These are phyloP conservation scores for Fomitiporia mediterranea DNA, from an alignment of 1,284 basidiomycete genomes.

Conservation along the genomic window DNA sequence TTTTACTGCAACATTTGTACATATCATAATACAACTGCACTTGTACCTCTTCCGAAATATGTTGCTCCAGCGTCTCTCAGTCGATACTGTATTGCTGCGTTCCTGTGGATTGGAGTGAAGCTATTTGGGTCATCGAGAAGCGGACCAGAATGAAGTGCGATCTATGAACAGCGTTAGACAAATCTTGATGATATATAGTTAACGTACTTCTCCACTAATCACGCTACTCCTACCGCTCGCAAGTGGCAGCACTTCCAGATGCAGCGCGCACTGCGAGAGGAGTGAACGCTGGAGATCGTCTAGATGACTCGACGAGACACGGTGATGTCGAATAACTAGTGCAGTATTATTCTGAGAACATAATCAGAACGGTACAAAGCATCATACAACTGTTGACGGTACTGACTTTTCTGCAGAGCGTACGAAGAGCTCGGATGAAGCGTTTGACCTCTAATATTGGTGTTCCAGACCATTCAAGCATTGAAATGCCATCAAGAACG, in stretches of 20 bases:
- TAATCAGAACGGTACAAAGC: background rate
- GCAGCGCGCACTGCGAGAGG: slow-evolving; percentile 55
- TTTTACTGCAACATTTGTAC: background rate
- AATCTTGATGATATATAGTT: slow-evolving; percentile 3
- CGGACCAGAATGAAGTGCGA: slow-evolving; percentile 57
- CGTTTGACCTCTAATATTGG: slow-evolving; percentile 43
- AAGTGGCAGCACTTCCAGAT: slow-evolving; percentile 63
- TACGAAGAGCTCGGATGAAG: slow-evolving; percentile 53
- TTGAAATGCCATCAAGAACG: slow-evolving; percentile 61
- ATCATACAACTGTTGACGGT: background rate
- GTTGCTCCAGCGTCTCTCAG: slow-evolving; percentile 56
- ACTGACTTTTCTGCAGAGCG: slow-evolving; percentile 51
- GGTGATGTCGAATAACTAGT: slow-evolving; percentile 59
- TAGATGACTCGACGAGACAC: slow-evolving; percentile 46
- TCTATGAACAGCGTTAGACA: slow-evolving; percentile 33
- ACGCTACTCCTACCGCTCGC: slow-evolving; percentile 67
- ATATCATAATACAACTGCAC: slow-evolving; percentile 50
- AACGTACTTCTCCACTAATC: slow-evolving; percentile 65
- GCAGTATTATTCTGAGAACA: slow-evolving; percentile 41
- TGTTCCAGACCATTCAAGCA: slow-evolving; percentile 64
- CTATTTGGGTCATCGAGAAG: slow-evolving; percentile 31
- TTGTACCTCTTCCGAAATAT: slow-evolving; percentile 70
- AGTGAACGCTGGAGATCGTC: slow-evolving; percentile 55
- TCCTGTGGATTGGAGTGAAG: slow-evolving; percentile 45
- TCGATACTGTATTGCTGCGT: slow-evolving; percentile 59